These are phyloP conservation scores for Aspergillus chevalieri DNA, from an alignment of 2,329 filamentous ascomycete species.

Conservation along the genomic window DNA sequence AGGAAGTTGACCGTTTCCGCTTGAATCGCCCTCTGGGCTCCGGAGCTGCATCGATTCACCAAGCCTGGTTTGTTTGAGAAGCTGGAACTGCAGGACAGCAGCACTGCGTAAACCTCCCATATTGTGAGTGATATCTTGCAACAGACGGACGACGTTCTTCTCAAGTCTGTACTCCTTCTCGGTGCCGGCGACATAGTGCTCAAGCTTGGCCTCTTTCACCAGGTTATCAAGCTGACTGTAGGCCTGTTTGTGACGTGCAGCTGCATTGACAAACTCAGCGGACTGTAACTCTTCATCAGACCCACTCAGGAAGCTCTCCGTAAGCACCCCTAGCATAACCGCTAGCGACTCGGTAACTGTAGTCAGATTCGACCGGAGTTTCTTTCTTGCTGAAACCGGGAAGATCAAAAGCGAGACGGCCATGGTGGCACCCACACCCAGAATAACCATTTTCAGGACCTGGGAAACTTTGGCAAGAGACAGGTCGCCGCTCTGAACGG, in stretches of 20 bases:
- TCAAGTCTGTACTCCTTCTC: constrained; percentile 76
- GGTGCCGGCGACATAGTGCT: constrained; percentile 75
- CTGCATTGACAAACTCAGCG: constrained; percentile 57
- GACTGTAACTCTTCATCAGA: constrained; percentile 70
- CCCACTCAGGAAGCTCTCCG: constrained; percentile 75
- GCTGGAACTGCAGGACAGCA: constrained; percentile 77
- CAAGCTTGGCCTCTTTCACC: constrained; percentile 77
- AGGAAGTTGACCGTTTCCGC: constrained; percentile 10
- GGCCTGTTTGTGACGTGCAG: constrained; percentile 58
- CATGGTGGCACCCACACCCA: constrained; percentile 68
- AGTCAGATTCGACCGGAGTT: constrained; percentile 67
- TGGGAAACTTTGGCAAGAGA: constrained; percentile 75
- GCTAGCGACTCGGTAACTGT: constrained; percentile 69
- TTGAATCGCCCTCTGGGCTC: constrained; percentile 12
- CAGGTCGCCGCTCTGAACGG: constrained; percentile 75
- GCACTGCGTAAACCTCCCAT: constrained; percentile 87
- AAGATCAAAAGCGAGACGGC: constrained; percentile 70
- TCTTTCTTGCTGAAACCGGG: constrained; percentile 67
- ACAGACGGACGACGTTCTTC: constrained; percentile 70
- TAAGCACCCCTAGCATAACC: constrained; percentile 75
- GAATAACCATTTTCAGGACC: constrained; percentile 74
- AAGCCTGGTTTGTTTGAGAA: constrained; percentile 59
- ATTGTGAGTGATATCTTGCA: constrained; percentile 79
- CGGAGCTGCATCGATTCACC: constrained; percentile 10
- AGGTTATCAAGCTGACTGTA: constrained; percentile 68